Evolutionary conservation across 2,329 filamentous ascomycete species (phyloP).

Genomic region (Cladosporium cucumerinum): DNA sequence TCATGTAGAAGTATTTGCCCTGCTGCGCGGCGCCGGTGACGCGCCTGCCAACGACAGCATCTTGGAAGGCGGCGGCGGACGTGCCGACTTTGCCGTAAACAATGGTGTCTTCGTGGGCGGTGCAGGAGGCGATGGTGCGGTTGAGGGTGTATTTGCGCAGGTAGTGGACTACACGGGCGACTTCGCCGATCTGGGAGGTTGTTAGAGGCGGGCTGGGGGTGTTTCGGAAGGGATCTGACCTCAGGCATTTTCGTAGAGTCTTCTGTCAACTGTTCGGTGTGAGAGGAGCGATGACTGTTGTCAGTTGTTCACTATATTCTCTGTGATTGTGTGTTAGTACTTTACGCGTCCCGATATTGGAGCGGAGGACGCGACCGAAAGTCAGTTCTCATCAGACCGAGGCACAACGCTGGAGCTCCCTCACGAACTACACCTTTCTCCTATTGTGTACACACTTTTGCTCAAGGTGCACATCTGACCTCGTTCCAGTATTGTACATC

Average conservation of each 20-base stretch:
- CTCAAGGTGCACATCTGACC: too few species aligned
- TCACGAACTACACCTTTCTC: not conserved
- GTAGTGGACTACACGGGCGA: constrained; percentile 82
- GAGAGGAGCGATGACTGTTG: not conserved
- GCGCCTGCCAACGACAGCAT: constrained; percentile 71
- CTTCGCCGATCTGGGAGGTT: constrained; percentile 46
- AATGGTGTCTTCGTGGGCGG: constrained; percentile 73
- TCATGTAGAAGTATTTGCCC: constrained; percentile 96
- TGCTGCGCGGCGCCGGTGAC: constrained; percentile 72
- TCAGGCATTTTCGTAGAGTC: constrained; percentile 16
- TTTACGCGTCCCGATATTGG: not conserved
- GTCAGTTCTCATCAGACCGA: not conserved
- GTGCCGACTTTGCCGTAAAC: constrained; percentile 91
- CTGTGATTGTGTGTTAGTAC: not conserved
- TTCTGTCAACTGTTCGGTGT: not conserved
- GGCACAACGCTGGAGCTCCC: not conserved
- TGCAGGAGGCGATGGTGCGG: constrained; percentile 68
- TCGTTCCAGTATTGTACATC: too few species aligned
- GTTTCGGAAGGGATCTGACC: not conserved
- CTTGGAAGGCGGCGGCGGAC: constrained; percentile 68
- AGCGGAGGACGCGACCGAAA: not conserved
- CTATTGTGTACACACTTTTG: not conserved
- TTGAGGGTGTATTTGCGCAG: constrained; percentile 80
- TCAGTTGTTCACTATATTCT: not conserved
- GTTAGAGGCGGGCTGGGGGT: not conserved